These are phyloP conservation scores for Sechiopsis laciniata DNA, from an alignment of 306 rosid genomes.

Conservation along the genomic window DNA sequence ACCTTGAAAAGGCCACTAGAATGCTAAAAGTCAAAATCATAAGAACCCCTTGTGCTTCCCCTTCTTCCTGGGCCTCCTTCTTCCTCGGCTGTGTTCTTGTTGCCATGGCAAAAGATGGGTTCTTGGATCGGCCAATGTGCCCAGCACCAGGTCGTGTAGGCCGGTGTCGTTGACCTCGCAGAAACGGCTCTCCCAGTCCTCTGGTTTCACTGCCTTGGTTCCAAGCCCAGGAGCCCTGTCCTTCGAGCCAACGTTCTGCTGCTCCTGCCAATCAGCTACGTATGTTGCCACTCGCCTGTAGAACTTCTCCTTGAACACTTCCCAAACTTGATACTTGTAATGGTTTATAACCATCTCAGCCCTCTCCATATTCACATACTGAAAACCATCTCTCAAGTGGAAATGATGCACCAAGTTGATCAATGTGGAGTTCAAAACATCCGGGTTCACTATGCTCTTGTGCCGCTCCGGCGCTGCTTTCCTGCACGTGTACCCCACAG, in stretches of 20 bases:
- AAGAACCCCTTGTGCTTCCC: conserved; percentile 18
- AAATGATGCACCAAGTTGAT: conserved; percentile 86
- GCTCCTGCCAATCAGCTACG: conserved; percentile 61
- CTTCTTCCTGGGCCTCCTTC: conserved; percentile 6
- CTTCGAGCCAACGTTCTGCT: conserved; percentile 56
- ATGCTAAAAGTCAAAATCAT: background rate
- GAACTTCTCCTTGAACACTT: conserved; percentile 74
- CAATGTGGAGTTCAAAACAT: conserved; percentile 47
- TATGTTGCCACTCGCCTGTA: conserved; percentile 69
- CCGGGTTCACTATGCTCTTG: conserved; percentile 74
- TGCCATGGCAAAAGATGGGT: conserved; percentile 56
- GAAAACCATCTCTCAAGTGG: conserved; percentile 43
- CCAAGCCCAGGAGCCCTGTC: conserved; percentile 84
- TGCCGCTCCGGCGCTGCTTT: conserved; percentile 48
- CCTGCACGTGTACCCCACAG: conserved; percentile 66
- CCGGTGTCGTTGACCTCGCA: conserved; percentile 55
- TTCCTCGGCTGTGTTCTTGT: conserved; percentile 3
- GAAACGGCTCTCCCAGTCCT: conserved; percentile 56
- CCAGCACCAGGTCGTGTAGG: conserved; percentile 40
- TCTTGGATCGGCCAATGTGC: conserved; percentile 25
- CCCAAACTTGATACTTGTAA: conserved; percentile 83
- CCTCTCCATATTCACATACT: conserved; percentile 31
- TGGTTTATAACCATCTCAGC: conserved; percentile 58
- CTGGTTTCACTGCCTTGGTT: conserved; percentile 54
- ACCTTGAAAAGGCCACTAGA: background rate